These are phyloP conservation scores for Staphylotrichum tortipilum DNA, from an alignment of 495 filamentous ascomycete genomes.

Conservation along the genomic window DNA sequence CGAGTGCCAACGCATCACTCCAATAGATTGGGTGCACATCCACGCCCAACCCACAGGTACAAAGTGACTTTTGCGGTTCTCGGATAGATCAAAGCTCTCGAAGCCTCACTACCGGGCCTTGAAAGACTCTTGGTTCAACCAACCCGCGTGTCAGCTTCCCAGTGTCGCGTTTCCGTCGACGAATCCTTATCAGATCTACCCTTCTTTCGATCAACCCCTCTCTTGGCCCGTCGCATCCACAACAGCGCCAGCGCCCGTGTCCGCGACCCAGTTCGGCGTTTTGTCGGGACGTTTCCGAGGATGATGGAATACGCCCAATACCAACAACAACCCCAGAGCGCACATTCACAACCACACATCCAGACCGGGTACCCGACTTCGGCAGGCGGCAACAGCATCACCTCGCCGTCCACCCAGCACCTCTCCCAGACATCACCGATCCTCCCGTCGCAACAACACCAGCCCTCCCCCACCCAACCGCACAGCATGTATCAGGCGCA, in stretches of 20 bases:
- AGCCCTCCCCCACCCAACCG: constrained; percentile 42
- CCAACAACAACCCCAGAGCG: constrained; percentile 49
- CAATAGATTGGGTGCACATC: constrained; percentile 48
- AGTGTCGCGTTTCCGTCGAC: constrained; percentile 3
- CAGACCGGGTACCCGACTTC: constrained; percentile 42
- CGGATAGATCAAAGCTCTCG: constrained; percentile 20
- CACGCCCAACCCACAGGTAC: constrained; percentile 44
- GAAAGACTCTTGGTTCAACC: constrained; percentile 13
- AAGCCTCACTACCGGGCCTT: constrained; percentile 20
- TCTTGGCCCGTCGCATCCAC: neutral
- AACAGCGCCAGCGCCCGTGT: constrained; percentile 12
- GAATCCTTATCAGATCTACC: constrained; percentile 12
- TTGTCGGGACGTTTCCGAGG: constrained; percentile 24
- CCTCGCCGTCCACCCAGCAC: constrained; percentile 51
- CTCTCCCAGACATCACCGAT: constrained; percentile 53
- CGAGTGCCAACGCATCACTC: constrained; percentile 52
- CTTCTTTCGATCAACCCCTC: constrained; percentile 8
- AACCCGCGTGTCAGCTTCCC: constrained; percentile 15
- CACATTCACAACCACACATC: constrained; percentile 40
- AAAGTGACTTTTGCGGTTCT: constrained; percentile 34
- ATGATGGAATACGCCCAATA: constrained; percentile 68
- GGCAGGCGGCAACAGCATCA: constrained; percentile 51
- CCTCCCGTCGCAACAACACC: constrained; percentile 51
- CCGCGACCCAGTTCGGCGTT: constrained; percentile 13
- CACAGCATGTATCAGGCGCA: constrained; percentile 52